phyloP scores from a whole-genome alignment of 805 yeast species.

The Tetrapisispora fleetii region DNA sequence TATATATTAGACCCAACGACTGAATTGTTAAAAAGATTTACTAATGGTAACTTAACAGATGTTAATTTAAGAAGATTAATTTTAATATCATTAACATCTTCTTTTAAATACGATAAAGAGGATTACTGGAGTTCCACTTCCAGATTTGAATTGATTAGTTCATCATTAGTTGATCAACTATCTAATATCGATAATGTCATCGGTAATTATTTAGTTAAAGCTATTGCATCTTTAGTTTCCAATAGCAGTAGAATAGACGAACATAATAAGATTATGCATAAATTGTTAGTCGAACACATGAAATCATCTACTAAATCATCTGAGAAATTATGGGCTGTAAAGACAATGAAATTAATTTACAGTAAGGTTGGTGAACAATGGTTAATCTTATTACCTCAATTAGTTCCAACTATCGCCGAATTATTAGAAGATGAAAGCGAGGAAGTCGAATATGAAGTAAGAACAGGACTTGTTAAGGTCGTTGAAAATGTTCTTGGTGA shows the following conservation, averaged over 20 bases:
- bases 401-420: conserved; percentile 94
- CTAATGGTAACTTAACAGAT: conserved; percentile 34
- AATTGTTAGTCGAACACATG: conserved; percentile 53
- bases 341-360: conserved; percentile 70
- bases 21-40: conserved; percentile 42
- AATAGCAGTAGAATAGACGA: conserved; percentile 57
- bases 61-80: conserved; percentile 61
- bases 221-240: conserved; percentile 67
- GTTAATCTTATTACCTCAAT: conserved; percentile 82
- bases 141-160: conserved; percentile 65
- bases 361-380: conserved; percentile 91
- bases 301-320: conserved; percentile 46
- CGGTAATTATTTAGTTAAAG: conserved; percentile 73
- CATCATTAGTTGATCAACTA: conserved; percentile 57
- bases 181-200: conserved; percentile 57
- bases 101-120: conserved; percentile 83
- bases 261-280: conserved; percentile 67
- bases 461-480: conserved; percentile 81
- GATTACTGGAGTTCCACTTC: conserved; percentile 91
- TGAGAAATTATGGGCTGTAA: conserved; percentile 73
- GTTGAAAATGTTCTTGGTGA: conserved; percentile 91
- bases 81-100: conserved; percentile 60
- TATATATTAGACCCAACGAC: conserved; percentile 72
- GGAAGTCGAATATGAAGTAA: conserved; percentile 81
- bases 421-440: conserved; percentile 93